Conservation (phyloP, 1,284 basidiomycete species). For the Puccinia hordei region DNA sequence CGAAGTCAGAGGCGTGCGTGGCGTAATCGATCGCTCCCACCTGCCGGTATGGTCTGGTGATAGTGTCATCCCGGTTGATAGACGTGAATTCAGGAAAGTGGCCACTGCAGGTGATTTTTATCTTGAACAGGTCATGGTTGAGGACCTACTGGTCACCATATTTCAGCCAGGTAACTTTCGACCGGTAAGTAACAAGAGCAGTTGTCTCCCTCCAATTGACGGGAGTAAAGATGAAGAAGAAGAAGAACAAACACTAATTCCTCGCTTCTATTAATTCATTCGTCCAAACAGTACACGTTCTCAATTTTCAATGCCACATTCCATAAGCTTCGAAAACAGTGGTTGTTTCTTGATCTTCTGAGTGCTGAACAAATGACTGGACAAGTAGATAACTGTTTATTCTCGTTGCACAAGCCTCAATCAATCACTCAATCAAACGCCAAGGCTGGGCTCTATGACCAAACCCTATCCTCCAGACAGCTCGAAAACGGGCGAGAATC, state of each 20-base stretch:
- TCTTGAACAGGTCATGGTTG: conserved; percentile 81
- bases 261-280: not conserved
- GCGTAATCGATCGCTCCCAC: conserved; percentile 73
- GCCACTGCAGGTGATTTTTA: conserved; percentile 83
- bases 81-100: conserved; percentile 75
- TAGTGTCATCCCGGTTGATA: conserved; percentile 66
- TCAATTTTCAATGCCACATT: conserved; percentile 95
- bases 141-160: conserved; percentile 90
- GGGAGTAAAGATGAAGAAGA: not conserved
- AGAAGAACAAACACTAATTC: too few relatives aligned
- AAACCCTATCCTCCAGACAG: not conserved
- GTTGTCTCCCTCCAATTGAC: too few relatives aligned
- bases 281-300: conserved; percentile 68
- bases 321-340: conserved; percentile 80
- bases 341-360: conserved; percentile 72
- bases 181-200: conserved; percentile 62
- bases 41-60: not conserved
- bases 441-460: conserved; percentile 54
- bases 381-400: conserved; percentile 95
- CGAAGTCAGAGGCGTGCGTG: conserved; percentile 88
- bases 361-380: conserved; percentile 92
- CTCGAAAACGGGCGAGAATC: conserved; percentile 27
- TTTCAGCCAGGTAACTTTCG: conserved; percentile 91
- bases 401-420: conserved; percentile 94
- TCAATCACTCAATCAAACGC: conserved; percentile 74